Conservation (phyloP, 2,329 filamentous ascomycete genomes). For the Hypoxylon sp. region DNA sequence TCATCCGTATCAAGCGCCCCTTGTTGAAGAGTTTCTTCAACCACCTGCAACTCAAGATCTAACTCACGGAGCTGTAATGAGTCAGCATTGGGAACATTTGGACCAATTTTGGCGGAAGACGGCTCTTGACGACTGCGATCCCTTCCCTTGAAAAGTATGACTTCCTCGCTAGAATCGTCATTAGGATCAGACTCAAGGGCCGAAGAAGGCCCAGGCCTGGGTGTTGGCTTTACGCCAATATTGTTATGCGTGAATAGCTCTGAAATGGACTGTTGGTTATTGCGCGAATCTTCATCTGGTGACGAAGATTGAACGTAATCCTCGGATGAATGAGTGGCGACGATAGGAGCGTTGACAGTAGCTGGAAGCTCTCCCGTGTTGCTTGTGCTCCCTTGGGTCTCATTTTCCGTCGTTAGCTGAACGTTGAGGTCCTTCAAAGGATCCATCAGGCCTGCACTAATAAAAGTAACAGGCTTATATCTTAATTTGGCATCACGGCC, state of each 20-base stretch:
- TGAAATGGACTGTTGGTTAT: background rate
- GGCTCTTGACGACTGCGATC: conserved; percentile 51
- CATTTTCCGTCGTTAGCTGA: conserved; percentile 26
- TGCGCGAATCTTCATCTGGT: conserved; percentile 5
- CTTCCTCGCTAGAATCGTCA: conserved; percentile 79
- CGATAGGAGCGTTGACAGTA: background rate
- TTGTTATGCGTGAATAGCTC: conserved; percentile 23
- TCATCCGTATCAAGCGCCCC: conserved; percentile 34
- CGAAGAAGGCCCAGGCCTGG: conserved; percentile 19
- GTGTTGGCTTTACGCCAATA: conserved; percentile 51
- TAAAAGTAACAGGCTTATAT: conserved; percentile 65
- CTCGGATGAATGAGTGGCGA: conserved; percentile 3
- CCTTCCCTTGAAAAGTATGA: conserved; percentile 77
- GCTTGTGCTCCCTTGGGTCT: conserved; percentile 10
- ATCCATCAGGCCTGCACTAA: conserved; percentile 68
- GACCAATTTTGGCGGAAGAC: conserved; percentile 9
- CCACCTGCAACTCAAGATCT: conserved; percentile 54
- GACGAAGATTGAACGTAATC: conserved; percentile 1
- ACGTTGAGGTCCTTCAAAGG: conserved; percentile 62
- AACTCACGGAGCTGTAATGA: conserved; percentile 50
- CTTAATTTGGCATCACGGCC: conserved; percentile 61
- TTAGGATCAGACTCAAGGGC: conserved; percentile 45
- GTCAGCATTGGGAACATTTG: conserved; percentile 20
- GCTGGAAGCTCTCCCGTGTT: background rate
- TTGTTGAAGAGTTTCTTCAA: conserved; percentile 45